These are phyloP conservation scores for Kalanchoe fedtschenkoi DNA, from an alignment of 164 flowering plant genomes.

Conservation along the genomic window DNA sequence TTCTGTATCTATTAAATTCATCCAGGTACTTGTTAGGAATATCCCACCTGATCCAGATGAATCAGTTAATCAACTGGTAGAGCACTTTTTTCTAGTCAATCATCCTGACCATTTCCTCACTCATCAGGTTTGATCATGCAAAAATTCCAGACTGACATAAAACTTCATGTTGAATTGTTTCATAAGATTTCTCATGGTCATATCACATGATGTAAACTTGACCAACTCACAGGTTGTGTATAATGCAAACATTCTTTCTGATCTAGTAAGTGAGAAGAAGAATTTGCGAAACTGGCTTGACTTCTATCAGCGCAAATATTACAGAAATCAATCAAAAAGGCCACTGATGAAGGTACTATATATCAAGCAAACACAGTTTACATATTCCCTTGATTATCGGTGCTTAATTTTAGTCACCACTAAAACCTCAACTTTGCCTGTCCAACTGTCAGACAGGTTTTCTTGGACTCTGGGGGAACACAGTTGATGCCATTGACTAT, in stretches of 20 bases:
- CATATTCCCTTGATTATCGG: too few species aligned
- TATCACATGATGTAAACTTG: not conserved
- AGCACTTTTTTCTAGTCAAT: too few species aligned
- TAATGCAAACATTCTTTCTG: slow-evolving; percentile 55
- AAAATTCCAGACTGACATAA: too few species aligned
- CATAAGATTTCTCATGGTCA: too few species aligned
- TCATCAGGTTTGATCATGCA: too few species aligned
- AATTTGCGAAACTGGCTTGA: slow-evolving; percentile 64
- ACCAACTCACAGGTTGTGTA: slow-evolving; percentile 48
- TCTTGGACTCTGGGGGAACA: slow-evolving; percentile 60
- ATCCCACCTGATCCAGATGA: too few species aligned
- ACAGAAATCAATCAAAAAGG: slow-evolving; percentile 38
- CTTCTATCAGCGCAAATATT: slow-evolving; percentile 52
- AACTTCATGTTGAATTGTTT: too few species aligned
- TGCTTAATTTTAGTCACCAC: too few species aligned
- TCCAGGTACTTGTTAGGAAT: too few species aligned
- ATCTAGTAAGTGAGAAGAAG: slow-evolving; percentile 54
- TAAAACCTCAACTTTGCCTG: not conserved
- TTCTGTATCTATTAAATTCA: too few species aligned
- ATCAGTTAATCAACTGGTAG: too few species aligned
- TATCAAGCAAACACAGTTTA: not conserved
- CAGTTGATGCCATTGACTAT: slow-evolving; percentile 63
- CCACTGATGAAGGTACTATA: slow-evolving; percentile 48
- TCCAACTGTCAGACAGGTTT: slow-evolving; percentile 48
- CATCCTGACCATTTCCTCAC: too few species aligned